These are phyloP conservation scores for Eucalyptus tenuipes DNA, from an alignment of 345 rosid genomes.

Conservation along the genomic window DNA sequence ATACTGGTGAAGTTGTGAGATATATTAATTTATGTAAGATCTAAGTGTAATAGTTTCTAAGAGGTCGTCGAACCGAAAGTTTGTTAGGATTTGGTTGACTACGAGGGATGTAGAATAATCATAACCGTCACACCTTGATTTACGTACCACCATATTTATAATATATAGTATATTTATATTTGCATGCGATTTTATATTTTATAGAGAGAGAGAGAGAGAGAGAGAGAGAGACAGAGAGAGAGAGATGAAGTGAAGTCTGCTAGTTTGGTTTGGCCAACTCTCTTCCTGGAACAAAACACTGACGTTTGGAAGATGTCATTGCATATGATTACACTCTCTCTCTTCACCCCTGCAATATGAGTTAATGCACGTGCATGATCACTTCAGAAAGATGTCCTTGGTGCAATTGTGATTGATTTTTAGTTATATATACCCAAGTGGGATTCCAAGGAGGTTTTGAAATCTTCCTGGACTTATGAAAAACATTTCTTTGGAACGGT, in stretches of 20 bases:
- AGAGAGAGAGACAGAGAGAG: background rate
- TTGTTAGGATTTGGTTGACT: conserved; percentile 82
- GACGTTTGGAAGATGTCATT: conserved; percentile 12
- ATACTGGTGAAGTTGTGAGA: background rate
- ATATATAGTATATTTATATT: background rate
- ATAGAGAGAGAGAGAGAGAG: background rate
- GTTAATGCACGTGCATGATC: background rate
- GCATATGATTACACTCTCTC: background rate
- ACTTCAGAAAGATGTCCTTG: background rate
- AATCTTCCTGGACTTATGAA: background rate
- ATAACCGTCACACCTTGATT: conserved; percentile 53
- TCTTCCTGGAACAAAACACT: conserved; percentile 37
- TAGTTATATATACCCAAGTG: background rate
- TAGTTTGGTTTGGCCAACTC: conserved; percentile 50
- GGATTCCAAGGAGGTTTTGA: background rate
- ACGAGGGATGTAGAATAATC: conserved; percentile 42
- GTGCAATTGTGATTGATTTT: background rate
- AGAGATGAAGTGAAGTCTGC: background rate
- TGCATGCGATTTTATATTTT: conserved; percentile 4
- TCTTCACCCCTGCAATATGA: background rate
- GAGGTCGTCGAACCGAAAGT: background rate
- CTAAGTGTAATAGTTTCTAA: background rate
- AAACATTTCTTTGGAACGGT: background rate
- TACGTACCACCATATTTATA: conserved; percentile 29
- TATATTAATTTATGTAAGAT: background rate